A percentile compares a stretch with the other conserved stretches of the same genome.
Conservation (phyloP, 805 yeast genomes). For the Ogataea saltuana region DNA sequence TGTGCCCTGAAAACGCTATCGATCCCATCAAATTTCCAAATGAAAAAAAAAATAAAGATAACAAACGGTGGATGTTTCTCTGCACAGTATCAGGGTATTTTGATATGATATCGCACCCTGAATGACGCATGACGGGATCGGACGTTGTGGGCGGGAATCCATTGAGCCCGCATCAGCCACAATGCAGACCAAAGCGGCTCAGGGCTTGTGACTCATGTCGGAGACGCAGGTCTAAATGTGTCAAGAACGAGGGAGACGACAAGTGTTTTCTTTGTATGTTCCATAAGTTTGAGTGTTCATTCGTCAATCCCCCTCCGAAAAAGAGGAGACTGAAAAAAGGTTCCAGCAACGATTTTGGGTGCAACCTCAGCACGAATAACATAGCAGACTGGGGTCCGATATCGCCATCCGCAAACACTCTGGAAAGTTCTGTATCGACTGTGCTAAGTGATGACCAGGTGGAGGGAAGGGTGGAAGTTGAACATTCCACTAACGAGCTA, state of each 20-base stretch:
- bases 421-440: too few relatives aligned
- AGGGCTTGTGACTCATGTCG: conserved; percentile 23
- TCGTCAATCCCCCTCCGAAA: conserved; percentile 20
- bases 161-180: neutral
- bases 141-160: neutral
- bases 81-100: too few relatives aligned
- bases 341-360: neutral
- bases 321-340: conserved; percentile 8
- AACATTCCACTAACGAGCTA: neutral
- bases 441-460: too few relatives aligned
- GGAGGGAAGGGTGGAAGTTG: neutral
- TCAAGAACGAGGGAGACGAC: conserved; percentile 11
- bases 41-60: too few relatives aligned
- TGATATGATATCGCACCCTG: too few relatives aligned
- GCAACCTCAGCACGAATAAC: neutral
- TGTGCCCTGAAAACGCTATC: too few relatives aligned
- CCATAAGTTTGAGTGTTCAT: conserved; percentile 19
- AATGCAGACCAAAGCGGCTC: conserved; percentile 1
- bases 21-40: too few relatives aligned
- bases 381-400: too few relatives aligned
- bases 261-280: conserved; percentile 19
- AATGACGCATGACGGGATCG: neutral
- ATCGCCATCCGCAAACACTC: too few relatives aligned
- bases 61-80: too few relatives aligned
- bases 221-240: conserved; percentile 21